A percentile compares a stretch with the other conserved stretches of the same genome.
phyloP scores from a whole-genome alignment of 1,284 basidiomycete species.

The Pascua guehoae region DNA sequence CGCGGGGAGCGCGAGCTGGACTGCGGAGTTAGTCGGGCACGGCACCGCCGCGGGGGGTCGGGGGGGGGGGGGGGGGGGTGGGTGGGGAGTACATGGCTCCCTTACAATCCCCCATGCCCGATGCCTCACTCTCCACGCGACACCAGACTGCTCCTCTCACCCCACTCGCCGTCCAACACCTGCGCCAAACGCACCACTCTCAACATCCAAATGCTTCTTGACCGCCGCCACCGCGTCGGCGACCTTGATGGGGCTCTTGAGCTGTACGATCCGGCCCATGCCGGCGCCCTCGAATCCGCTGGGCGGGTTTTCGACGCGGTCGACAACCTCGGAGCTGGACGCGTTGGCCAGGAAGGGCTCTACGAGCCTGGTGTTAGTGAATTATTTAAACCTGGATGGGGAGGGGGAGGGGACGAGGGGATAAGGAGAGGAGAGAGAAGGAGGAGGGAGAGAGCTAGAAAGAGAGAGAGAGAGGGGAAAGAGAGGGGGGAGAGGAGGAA shows the following conservation, averaged over 20 bases:
- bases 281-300: conserved; percentile 54
- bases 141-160: no score
- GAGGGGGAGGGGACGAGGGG: no score
- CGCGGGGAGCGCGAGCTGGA: conserved; percentile 66
- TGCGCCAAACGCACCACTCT: conserved; percentile 56
- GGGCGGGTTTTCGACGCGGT: conserved; percentile 15
- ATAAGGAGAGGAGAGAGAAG: no score
- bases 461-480: no score
- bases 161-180: no score
- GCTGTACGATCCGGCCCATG: conserved; percentile 63
- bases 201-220: conserved; percentile 64
- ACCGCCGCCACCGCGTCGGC: conserved; percentile 61
- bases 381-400: not conserved
- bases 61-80: no score
- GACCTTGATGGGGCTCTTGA: conserved; percentile 51
- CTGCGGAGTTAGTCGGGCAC: conserved; percentile 49
- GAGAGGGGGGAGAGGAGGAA: no score
- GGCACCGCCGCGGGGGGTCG: no score
- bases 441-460: no score
- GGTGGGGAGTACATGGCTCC: no score
- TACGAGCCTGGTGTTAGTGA: conserved; percentile 31
- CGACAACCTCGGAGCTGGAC: conserved; percentile 24
- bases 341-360: conserved; percentile 33
- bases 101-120: no score
- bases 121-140: no score